Evolutionary conservation across 768 basidiomycete species (phyloP), one percentile per base, ranked within the genome.

Genomic region (Russula ochroleuca): DNA sequence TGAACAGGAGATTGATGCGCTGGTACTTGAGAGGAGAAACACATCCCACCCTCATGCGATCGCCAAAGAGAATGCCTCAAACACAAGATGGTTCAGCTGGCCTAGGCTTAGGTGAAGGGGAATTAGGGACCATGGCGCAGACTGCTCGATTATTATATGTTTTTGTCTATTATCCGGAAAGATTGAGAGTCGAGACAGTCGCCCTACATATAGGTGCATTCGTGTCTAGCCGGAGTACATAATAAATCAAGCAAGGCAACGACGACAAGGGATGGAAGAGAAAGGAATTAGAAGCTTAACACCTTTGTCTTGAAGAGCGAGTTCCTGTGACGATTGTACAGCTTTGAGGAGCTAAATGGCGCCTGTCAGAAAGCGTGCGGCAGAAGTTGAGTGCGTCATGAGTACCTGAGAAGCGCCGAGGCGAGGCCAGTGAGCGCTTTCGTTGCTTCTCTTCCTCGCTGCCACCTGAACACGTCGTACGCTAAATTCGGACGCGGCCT

Each of bases 391-490:
- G 49, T 47, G 41, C 54, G 55, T 59, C 52, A 56, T 57, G 38
- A 53, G 57, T 74, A 92, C 91, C 91, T 90, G 62, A 94, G 76
- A 58, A 88, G 75, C 17, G 87, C 92, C 53, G 90, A 81, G 28
- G 77, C 77, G 52, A 94, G 77, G 25, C 92, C 92, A 38, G 84
- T 76, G 65, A 87, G 73, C 3, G 90, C 79, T 73, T 88, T 85
- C 10, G 89, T 74, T 23, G 81, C 74, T 56, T 84, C 80, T 68
- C 78, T 82, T 48, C 79, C 86, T 21, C 84, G 80, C 69, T 84
- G 82, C 64, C 92, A 69, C 63, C 79, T 78, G 78, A 92, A 92
- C n/a, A 92, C 74, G 59, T 91, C 86, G 71, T 88, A 94, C 7
- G 88, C 91, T 93, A 69, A 57, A 43, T 35, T 37, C 37, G 56